Evolutionary conservation across 768 basidiomycete species (phyloP).

Genomic region (Calocera viscosa): DNA sequence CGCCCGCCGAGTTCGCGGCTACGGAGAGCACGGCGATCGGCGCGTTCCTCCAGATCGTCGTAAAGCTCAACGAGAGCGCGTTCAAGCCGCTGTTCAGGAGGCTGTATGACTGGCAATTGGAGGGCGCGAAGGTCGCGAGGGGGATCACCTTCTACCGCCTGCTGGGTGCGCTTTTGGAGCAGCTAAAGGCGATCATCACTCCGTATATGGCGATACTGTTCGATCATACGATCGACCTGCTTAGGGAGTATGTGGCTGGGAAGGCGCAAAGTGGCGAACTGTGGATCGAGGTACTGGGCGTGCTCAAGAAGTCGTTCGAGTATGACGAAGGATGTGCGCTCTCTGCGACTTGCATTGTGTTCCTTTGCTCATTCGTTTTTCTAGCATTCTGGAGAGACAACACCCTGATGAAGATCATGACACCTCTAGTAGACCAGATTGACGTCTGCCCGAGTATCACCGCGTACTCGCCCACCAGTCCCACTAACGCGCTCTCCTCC

Average conservation of each 20-base stretch:
- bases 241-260: constrained; percentile 39
- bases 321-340: constrained; percentile 75
- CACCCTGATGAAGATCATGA: constrained; percentile 50
- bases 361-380: neutral
- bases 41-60: constrained; percentile 78
- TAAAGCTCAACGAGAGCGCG: constrained; percentile 81
- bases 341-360: neutral
- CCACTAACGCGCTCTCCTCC: constrained; percentile 27
- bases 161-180: constrained; percentile 61
- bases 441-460: constrained; percentile 29
- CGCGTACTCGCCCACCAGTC: constrained; percentile 11
- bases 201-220: constrained; percentile 78
- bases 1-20: neutral
- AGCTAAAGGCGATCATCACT: constrained; percentile 87
- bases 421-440: constrained; percentile 54
- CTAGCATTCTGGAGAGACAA: constrained; percentile 85
- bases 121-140: constrained; percentile 36
- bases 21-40: constrained; percentile 35
- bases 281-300: constrained; percentile 51
- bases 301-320: constrained; percentile 54
- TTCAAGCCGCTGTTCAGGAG: constrained; percentile 88
- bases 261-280: constrained; percentile 32
- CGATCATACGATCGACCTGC: constrained; percentile 48
- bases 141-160: constrained; percentile 63
- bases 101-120: constrained; percentile 91